phyloP scores from a whole-genome alignment of 148 eudicot species.

The Rhododendron henanense region DNA sequence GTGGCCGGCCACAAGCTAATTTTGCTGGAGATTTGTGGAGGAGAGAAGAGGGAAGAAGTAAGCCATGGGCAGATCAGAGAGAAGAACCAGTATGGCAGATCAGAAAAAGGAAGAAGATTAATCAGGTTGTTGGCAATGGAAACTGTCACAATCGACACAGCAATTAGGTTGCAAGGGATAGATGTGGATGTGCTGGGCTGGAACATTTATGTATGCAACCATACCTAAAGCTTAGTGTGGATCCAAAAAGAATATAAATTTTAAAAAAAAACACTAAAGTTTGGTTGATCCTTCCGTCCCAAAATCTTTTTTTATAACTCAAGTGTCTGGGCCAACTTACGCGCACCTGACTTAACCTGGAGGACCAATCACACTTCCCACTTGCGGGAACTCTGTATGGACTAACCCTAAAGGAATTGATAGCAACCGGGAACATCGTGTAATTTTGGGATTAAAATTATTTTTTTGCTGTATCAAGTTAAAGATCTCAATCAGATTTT shows the following conservation, averaged over 20 bases:
- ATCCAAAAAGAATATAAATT: too few species aligned
- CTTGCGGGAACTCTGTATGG: background rate
- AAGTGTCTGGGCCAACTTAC: background rate
- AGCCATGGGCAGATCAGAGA: background rate
- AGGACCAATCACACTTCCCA: background rate
- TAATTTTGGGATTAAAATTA: background rate
- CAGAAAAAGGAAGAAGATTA: background rate
- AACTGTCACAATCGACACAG: slow-evolving; percentile 29
- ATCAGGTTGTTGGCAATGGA: slow-evolving; percentile 15
- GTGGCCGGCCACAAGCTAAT: background rate
- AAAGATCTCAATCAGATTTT: background rate
- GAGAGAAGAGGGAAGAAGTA: background rate
- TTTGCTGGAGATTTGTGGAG: slow-evolving; percentile 2
- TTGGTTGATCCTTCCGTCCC: background rate
- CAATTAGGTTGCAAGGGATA: slow-evolving; percentile 18
- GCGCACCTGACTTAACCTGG: too few species aligned
- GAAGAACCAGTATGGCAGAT: slow-evolving; percentile 4
- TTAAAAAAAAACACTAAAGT: background rate
- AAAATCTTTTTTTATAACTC: background rate
- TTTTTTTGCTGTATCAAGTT: background rate
- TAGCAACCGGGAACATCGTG: background rate
- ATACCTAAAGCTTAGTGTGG: slow-evolving; percentile 1
- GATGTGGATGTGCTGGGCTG: slow-evolving; percentile 33
- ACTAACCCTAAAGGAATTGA: background rate
- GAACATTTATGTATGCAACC: slow-evolving; percentile 23